These are phyloP conservation scores for Wickerhamomyces bovis DNA, from an alignment of 805 yeast genomes.

Conservation along the genomic window DNA sequence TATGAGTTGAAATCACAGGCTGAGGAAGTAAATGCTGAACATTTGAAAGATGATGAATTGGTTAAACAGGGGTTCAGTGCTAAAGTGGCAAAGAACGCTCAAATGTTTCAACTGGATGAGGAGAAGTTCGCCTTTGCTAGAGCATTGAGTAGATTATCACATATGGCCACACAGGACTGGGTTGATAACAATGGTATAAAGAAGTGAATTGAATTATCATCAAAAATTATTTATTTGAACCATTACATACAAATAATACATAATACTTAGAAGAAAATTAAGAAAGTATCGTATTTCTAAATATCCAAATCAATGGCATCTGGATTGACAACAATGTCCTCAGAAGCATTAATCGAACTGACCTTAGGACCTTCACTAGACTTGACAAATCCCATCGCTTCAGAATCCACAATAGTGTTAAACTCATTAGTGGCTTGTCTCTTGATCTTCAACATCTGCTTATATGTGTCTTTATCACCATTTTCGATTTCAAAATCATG, in stretches of 20 bases:
- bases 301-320: slow-evolving; percentile 56
- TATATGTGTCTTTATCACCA: slow-evolving; percentile 69
- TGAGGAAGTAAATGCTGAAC: slow-evolving; percentile 24
- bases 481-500: slow-evolving; percentile 61
- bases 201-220: slow-evolving; percentile 1
- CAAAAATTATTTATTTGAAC: slow-evolving; percentile 1
- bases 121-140: slow-evolving; percentile 96
- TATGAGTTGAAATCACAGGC: slow-evolving; percentile 23
- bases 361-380: slow-evolving; percentile 32
- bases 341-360: slow-evolving; percentile 19
- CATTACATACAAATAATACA: neutral
- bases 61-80: slow-evolving; percentile 71
- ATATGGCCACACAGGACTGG: slow-evolving; percentile 95
- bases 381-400: slow-evolving; percentile 45
- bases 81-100: slow-evolving; percentile 63
- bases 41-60: slow-evolving; percentile 47
- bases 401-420: slow-evolving; percentile 23
- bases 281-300: no score
- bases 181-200: slow-evolving; percentile 39
- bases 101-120: slow-evolving; percentile 83
- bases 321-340: slow-evolving; percentile 34
- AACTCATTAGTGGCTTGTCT: slow-evolving; percentile 32
- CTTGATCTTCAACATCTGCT: slow-evolving; percentile 63
- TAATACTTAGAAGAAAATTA: no score
- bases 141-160: slow-evolving; percentile 84